These are phyloP conservation scores for Citrullus mucosospermus DNA, from an alignment of 306 rosid species.

Conservation along the genomic window DNA sequence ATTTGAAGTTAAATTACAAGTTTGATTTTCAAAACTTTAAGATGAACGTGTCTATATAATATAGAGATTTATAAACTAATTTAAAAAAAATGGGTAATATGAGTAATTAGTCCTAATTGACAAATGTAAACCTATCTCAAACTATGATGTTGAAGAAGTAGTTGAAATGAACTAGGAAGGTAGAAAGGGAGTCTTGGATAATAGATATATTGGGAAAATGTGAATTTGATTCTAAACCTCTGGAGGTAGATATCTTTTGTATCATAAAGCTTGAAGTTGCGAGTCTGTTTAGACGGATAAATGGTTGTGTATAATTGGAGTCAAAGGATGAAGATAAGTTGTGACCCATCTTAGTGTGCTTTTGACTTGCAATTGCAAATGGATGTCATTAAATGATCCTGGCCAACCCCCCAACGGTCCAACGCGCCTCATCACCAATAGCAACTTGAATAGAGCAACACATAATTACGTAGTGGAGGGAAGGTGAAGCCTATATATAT, in stretches of 20 bases:
- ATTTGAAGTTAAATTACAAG: too few species aligned
- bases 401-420: not conserved
- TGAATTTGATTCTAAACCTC: not conserved
- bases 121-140: too few species aligned
- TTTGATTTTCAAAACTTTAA: too few species aligned
- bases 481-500: not conserved
- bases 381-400: not conserved
- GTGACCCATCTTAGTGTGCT: not conserved
- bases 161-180: too few species aligned
- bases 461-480: not conserved
- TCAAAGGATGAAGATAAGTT: not conserved
- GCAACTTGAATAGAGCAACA: not conserved
- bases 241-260: not conserved
- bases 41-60: too few species aligned
- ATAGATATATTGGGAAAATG: not conserved
- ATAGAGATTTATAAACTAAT: too few species aligned
- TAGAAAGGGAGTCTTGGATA: not conserved
- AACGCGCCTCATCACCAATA: not conserved
- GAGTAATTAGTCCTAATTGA: too few species aligned
- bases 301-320: not conserved
- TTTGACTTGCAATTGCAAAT: not conserved
- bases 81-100: too few species aligned
- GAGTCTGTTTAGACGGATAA: not conserved
- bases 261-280: not conserved
- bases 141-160: too few species aligned